These are phyloP conservation scores for Leishmania arabica DNA, from an alignment of 208 protist species.

Conservation along the genomic window DNA sequence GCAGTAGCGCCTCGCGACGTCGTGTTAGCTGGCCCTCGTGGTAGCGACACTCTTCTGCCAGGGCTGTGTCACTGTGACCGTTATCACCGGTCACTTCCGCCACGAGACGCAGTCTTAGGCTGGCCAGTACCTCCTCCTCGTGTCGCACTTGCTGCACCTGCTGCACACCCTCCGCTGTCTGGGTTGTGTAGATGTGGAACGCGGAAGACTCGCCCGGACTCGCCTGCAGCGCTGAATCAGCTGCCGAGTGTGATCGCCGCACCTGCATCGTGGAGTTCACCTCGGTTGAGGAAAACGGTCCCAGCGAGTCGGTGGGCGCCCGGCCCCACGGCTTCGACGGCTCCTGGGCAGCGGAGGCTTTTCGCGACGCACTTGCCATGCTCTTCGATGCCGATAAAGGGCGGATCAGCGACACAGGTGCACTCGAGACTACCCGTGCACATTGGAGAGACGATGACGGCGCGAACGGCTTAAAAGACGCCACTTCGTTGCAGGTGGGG, in stretches of 20 bases:
- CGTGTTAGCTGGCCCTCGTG: constrained; percentile 10
- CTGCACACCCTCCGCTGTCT: constrained; percentile 13
- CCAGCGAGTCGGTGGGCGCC: background rate
- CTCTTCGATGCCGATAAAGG: background rate
- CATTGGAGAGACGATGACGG: background rate
- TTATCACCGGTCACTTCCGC: background rate
- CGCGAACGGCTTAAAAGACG: background rate
- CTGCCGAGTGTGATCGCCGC: background rate
- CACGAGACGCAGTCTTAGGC: background rate
- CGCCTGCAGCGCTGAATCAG: background rate
- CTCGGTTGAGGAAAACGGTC: background rate
- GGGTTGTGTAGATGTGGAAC: constrained; percentile 8
- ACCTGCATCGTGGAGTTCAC: background rate
- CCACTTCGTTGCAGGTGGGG: background rate
- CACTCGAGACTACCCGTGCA: background rate
- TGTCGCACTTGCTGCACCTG: constrained; percentile 9
- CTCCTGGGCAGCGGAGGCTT: background rate
- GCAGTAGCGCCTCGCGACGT: constrained; percentile 21
- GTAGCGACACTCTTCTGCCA: background rate
- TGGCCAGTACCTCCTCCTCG: constrained; percentile 6
- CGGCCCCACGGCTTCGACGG: background rate
- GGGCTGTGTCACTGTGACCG: background rate
- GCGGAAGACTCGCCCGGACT: constrained; percentile 4
- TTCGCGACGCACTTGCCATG: background rate
- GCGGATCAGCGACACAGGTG: background rate